phyloP scores from a whole-genome alignment of 306 rosid genomes.

The Fragaria vesca region DNA sequence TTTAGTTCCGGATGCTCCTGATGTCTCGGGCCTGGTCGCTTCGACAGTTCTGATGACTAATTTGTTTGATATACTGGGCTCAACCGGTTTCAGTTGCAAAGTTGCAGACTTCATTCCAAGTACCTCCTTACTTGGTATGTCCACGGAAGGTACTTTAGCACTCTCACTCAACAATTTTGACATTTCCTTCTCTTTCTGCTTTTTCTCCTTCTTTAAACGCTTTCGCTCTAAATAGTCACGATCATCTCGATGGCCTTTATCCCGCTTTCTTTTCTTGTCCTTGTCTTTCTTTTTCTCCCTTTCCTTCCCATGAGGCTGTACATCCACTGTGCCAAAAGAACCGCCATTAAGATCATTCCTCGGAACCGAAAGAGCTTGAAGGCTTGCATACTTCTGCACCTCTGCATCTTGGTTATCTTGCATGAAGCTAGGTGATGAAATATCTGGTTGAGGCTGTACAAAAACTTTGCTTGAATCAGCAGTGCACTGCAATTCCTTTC shows the following conservation, averaged over 20 bases:
- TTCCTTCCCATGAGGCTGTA: constrained; percentile 47
- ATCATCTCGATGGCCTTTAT: constrained; percentile 58
- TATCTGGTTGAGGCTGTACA: constrained; percentile 49
- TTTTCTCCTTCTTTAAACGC: constrained; percentile 79
- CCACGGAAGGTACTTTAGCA: constrained; percentile 30
- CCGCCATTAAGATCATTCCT: constrained; percentile 46
- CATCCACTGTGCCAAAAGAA: constrained; percentile 34
- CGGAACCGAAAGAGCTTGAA: constrained; percentile 66
- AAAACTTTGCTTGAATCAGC: constrained; percentile 75
- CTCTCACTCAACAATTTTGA: constrained; percentile 47
- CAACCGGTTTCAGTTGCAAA: constrained; percentile 41
- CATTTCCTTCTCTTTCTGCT: constrained; percentile 67
- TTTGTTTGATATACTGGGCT: constrained; percentile 54
- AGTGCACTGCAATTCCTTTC: constrained; percentile 82
- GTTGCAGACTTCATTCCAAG: constrained; percentile 32
- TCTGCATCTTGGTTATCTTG: constrained; percentile 69
- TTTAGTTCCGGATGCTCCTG: constrained; percentile 55
- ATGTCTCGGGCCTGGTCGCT: constrained; percentile 44
- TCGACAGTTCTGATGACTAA: constrained; percentile 30
- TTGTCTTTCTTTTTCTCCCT: constrained; percentile 56
- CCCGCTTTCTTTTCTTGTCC: constrained; percentile 79
- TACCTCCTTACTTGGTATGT: constrained; percentile 43
- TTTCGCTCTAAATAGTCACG: constrained; percentile 78
- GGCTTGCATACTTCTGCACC: constrained; percentile 76
- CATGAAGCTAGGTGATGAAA: constrained; percentile 72